Conservation (phyloP, 257 asterid genomes). For the Sherardia arvensis region DNA sequence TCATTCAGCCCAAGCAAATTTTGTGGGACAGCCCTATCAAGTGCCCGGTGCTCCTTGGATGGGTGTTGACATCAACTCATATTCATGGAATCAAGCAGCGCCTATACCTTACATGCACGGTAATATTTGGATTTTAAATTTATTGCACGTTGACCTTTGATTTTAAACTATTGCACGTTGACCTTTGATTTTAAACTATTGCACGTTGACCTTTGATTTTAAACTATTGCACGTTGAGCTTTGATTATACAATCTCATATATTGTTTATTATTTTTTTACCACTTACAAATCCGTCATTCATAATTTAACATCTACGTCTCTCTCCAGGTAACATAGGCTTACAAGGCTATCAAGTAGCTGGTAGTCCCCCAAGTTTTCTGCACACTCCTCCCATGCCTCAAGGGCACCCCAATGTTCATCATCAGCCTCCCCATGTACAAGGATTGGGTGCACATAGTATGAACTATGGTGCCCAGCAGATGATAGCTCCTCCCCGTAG, state of each 20-base stretch:
- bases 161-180: too few species aligned
- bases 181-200: too few species aligned
- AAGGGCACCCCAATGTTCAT: constrained; percentile 32
- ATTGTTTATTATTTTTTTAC: neutral
- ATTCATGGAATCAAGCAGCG: constrained; percentile 58
- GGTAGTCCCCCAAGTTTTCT: constrained; percentile 33
- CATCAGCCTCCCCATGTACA: constrained; percentile 43
- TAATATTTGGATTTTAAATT: constrained; percentile 18
- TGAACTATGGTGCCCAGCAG: constrained; percentile 38
- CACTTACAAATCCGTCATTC: neutral
- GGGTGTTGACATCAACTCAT: constrained; percentile 40
- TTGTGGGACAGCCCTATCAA: constrained; percentile 43
- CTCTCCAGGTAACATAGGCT: constrained; percentile 27
- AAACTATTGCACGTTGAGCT: neutral
- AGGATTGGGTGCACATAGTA: constrained; percentile 37
- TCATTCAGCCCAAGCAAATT: constrained; percentile 47
- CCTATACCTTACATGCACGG: constrained; percentile 34
- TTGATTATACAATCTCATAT: too few species aligned
- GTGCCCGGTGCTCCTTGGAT: constrained; percentile 58
- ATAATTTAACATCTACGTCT: neutral
- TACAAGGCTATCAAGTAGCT: constrained; percentile 43
- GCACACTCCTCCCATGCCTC: constrained; percentile 34
- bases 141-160: neutral
- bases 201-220: constrained; percentile 34
- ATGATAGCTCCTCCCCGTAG: constrained; percentile 35